Conservation (phyloP, 1,284 basidiomycete genomes). For the Boletus calvinii region DNA sequence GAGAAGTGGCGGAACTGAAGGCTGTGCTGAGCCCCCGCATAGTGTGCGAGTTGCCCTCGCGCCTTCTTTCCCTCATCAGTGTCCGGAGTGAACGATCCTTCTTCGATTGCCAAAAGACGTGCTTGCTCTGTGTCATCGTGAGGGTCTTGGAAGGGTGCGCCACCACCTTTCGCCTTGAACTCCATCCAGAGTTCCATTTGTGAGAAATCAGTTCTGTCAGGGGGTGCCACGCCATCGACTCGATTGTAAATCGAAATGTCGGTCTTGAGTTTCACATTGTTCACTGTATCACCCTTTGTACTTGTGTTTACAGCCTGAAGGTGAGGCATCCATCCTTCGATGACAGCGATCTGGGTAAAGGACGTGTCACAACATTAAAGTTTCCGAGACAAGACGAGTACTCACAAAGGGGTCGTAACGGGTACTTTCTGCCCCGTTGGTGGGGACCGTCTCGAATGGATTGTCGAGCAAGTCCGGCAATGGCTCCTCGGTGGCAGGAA, state of each 20-base stretch:
- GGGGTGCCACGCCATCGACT: background rate
- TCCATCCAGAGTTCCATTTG: background rate
- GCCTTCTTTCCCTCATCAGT: background rate
- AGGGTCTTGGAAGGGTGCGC: background rate
- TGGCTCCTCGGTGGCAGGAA: background rate
- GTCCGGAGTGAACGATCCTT: background rate
- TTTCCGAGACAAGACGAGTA: background rate
- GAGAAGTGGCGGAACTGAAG: slow-evolving; percentile 17
- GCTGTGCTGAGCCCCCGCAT: slow-evolving; percentile 14
- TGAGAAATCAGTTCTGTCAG: background rate
- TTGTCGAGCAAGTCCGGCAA: background rate
- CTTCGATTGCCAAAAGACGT: background rate
- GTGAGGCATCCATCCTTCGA: background rate
- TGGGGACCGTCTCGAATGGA: background rate
- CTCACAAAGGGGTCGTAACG: background rate
- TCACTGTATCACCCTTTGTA: background rate
- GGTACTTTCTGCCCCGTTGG: background rate
- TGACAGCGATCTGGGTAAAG: background rate
- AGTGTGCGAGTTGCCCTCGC: background rate
- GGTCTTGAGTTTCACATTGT: background rate
- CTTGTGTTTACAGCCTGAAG: background rate
- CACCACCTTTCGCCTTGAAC: background rate
- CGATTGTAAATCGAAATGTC: background rate
- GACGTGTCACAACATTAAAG: background rate
- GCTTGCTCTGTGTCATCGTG: background rate